Evolutionary conservation across 768 basidiomycete genomes (phyloP).

Genomic region (Hypholoma sublateritium): DNA sequence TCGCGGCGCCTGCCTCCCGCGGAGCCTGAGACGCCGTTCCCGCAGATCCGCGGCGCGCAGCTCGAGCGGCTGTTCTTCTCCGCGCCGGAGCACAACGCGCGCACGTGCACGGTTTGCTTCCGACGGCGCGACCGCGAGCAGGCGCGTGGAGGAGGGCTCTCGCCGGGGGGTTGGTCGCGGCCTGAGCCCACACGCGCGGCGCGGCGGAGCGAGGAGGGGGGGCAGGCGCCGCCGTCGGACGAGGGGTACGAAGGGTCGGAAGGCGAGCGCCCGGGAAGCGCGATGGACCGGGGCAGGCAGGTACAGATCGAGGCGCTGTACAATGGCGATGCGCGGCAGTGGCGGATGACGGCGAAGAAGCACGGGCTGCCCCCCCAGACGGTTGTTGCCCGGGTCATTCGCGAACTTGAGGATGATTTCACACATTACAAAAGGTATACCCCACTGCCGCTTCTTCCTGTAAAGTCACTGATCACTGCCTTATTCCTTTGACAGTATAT

Average conservation of each 20-base stretch:
- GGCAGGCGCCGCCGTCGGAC: constrained; percentile 35
- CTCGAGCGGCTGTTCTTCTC: constrained; percentile 83
- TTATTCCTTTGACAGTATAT: constrained; percentile 57
- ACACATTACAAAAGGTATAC: constrained; percentile 86
- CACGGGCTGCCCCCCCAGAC: constrained; percentile 80
- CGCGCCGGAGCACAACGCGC: constrained; percentile 71
- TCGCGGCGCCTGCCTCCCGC: constrained; percentile 10
- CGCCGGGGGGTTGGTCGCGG: constrained; percentile 13
- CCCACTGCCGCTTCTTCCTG: too few relatives aligned
- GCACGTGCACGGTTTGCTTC: constrained; percentile 69
- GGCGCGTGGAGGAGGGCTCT: not conserved
- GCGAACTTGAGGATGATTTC: constrained; percentile 95
- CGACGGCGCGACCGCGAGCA: constrained; percentile 33
- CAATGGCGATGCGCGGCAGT: constrained; percentile 27
- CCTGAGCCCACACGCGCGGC: constrained; percentile 4
- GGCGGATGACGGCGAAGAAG: constrained; percentile 29
- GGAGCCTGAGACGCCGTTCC: constrained; percentile 62
- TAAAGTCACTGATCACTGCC: not conserved
- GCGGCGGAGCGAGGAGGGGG: not conserved
- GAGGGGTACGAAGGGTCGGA: constrained; percentile 53
- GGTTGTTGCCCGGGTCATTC: constrained; percentile 75
- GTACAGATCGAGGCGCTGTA: constrained; percentile 15
- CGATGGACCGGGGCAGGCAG: not conserved
- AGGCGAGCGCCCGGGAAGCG: constrained; percentile 24
- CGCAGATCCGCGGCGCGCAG: constrained; percentile 75